phyloP scores from a whole-genome alignment of 1,284 basidiomycete genomes.

The Sanghuangporus sanghuang region DNA sequence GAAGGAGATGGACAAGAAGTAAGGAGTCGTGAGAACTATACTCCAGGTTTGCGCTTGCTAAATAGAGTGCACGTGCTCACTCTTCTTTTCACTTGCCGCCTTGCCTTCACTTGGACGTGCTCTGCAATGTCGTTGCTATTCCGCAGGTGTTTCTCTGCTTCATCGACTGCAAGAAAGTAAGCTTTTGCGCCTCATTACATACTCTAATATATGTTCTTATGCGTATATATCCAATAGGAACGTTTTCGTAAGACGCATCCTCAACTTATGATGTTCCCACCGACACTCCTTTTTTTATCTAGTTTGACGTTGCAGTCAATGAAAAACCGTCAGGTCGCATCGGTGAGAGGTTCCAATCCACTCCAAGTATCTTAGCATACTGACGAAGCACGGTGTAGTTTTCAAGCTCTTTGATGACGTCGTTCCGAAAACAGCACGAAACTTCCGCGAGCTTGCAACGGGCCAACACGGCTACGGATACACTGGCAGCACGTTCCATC shows the following conservation, averaged over 20 bases:
- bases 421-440: slow-evolving; percentile 73
- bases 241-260: slow-evolving; percentile 34
- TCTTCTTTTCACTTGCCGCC: not conserved
- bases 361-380: slow-evolving; percentile 26
- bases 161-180: not conserved
- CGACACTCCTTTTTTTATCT: not conserved
- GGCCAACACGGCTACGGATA: slow-evolving; percentile 69
- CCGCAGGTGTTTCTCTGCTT: slow-evolving; percentile 16
- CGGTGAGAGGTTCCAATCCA: slow-evolving; percentile 40
- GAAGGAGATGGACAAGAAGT: not conserved
- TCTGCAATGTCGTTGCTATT: slow-evolving; percentile 15
- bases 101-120: not conserved
- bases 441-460: slow-evolving; percentile 90
- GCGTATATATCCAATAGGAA: slow-evolving; percentile 27
- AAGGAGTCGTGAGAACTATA: not conserved
- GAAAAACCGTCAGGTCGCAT: slow-evolving; percentile 58
- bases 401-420: slow-evolving; percentile 79
- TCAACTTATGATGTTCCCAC: not conserved
- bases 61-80: not conserved
- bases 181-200: not conserved
- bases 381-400: slow-evolving; percentile 32
- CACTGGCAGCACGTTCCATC: slow-evolving; percentile 69
- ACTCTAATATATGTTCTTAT: too few species aligned
- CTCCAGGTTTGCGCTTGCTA: not conserved
- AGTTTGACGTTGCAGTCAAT: slow-evolving; percentile 80